These are phyloP conservation scores for Suillus subluteus DNA, from an alignment of 768 basidiomycete genomes.

Conservation along the genomic window DNA sequence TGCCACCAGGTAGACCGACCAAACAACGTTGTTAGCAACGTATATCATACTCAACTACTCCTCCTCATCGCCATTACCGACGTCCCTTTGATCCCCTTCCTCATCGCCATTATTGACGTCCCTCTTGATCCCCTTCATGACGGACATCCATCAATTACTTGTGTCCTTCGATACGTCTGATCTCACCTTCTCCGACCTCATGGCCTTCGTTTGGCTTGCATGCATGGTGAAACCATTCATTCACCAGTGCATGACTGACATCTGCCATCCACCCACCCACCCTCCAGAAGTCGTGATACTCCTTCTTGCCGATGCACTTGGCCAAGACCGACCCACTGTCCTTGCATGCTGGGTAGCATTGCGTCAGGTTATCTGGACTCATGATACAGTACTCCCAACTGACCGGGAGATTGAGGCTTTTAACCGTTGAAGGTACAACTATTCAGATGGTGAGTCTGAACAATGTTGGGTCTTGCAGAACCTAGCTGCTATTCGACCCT, in stretches of 20 bases:
- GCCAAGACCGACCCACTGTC: no score
- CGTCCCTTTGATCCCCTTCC: no score
- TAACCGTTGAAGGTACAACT: no score
- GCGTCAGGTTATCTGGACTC: conserved; percentile 2
- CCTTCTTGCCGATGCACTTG: conserved; percentile 6
- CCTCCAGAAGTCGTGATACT: conserved; percentile 2
- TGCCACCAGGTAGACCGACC: no score
- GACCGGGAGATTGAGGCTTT: neutral
- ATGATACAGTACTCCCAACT: conserved; percentile 6
- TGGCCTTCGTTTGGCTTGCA: conserved; percentile 2
- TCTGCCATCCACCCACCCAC: conserved; percentile 5
- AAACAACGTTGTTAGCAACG: neutral
- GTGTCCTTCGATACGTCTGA: neutral
- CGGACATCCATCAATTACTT: neutral
- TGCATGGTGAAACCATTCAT: conserved; percentile 12
- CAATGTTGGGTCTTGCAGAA: no score
- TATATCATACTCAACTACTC: no score
- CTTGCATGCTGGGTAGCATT: conserved; percentile 9
- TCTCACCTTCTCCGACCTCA: conserved; percentile 1
- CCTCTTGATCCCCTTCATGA: no score
- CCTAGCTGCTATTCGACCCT: no score
- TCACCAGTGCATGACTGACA: conserved; percentile 6
- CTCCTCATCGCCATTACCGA: no score
- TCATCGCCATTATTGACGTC: no score
- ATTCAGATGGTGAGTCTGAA: no score